phyloP scores from a whole-genome alignment of 2,329 filamentous ascomycete genomes.

The Gnomoniopsis smithogilvyi region DNA sequence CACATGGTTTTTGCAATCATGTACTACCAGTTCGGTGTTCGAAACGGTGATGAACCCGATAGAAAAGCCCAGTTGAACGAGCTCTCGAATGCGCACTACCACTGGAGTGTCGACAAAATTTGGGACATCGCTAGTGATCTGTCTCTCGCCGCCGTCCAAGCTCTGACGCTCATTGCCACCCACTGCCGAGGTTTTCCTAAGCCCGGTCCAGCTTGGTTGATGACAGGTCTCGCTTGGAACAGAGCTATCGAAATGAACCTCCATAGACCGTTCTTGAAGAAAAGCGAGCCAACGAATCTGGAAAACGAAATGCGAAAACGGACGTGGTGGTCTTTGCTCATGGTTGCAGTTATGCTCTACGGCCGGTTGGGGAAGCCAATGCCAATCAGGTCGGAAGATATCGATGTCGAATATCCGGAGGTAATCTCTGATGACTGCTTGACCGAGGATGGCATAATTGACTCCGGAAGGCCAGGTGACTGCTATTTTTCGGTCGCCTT shows the following conservation, averaged over 20 bases:
- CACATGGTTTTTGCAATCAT: conserved; percentile 80
- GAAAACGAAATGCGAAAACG: conserved; percentile 75
- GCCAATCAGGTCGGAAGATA: conserved; percentile 69
- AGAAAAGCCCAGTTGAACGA: conserved; percentile 55
- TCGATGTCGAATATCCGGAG: conserved; percentile 75
- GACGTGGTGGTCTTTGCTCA: conserved; percentile 71
- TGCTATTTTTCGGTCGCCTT: conserved; percentile 68
- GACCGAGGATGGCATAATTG: conserved; percentile 57
- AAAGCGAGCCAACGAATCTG: conserved; percentile 48
- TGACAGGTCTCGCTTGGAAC: conserved; percentile 62
- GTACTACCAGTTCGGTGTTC: conserved; percentile 71
- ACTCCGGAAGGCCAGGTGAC: conserved; percentile 49
- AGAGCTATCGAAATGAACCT: conserved; percentile 73
- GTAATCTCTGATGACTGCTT: conserved; percentile 69
- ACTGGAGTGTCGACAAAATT: conserved; percentile 68
- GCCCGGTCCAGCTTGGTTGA: conserved; percentile 69
- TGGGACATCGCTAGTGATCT: conserved; percentile 61
- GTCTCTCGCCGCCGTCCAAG: conserved; percentile 67
- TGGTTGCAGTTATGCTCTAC: conserved; percentile 64
- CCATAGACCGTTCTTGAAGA: conserved; percentile 63
- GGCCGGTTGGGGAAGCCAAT: conserved; percentile 77
- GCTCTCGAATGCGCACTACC: conserved; percentile 73
- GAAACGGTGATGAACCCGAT: conserved; percentile 58
- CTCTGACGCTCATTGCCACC: conserved; percentile 66
- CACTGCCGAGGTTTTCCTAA: conserved; percentile 78